phyloP scores from a whole-genome alignment of 306 rosid genomes.

The Trichosanthes truncata region DNA sequence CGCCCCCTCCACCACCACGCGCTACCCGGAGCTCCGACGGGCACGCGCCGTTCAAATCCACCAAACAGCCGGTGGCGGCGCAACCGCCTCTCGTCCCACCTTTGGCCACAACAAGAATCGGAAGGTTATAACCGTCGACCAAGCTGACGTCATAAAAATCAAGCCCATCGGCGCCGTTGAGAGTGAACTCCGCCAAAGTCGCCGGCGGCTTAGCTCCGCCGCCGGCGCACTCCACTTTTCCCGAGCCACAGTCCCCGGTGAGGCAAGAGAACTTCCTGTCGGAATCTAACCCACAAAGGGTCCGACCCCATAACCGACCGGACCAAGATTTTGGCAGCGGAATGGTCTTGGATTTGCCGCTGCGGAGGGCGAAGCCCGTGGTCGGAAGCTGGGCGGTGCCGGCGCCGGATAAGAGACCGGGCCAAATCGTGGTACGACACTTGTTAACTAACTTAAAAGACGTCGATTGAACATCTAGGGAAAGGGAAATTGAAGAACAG shows the following conservation, averaged over 20 bases:
- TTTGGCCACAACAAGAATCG: conserved; percentile 61
- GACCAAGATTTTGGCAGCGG: conserved; percentile 68
- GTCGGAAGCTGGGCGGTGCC: conserved; percentile 55
- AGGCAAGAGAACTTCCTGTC: conserved; percentile 56
- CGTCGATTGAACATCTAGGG: conserved; percentile 47
- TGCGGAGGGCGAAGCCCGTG: conserved; percentile 58
- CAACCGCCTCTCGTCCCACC: conserved; percentile 75
- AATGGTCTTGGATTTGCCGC: conserved; percentile 46
- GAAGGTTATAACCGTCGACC: conserved; percentile 90
- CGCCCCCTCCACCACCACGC: conserved; percentile 25
- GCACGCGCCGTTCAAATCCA: conserved; percentile 69
- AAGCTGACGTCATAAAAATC: conserved; percentile 94
- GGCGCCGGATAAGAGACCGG: conserved; percentile 83
- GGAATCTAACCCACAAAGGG: conserved; percentile 47
- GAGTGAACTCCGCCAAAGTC: conserved; percentile 80
- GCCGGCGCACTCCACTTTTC: conserved; percentile 51
- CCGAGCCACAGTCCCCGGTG: conserved; percentile 88
- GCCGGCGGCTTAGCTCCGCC: conserved; percentile 88
- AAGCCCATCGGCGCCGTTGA: conserved; percentile 69
- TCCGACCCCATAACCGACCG: conserved; percentile 88
- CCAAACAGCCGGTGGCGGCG: conserved; percentile 74
- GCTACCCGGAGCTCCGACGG: conserved; percentile 48
- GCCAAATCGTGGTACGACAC: conserved; percentile 82
- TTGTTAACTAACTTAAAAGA: conserved; percentile 71
- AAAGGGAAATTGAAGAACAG: not conserved